Evolutionary conservation across 805 yeast genomes (phyloP).

Genomic region (Babjeviella inositovora): DNA sequence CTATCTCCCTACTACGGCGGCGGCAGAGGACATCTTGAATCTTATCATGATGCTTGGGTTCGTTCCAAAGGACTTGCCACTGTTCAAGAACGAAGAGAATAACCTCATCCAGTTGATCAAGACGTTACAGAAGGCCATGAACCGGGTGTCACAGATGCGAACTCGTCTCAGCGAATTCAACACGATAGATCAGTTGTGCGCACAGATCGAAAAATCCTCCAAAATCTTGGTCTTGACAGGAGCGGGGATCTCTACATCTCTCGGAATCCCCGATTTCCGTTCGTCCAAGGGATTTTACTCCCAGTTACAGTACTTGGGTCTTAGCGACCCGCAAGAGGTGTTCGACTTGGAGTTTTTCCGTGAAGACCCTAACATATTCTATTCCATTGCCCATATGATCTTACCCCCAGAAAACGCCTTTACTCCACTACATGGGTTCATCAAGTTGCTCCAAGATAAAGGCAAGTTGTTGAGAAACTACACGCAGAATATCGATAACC

Average conservation of each 20-base stretch:
- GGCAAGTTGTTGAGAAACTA: conserved; percentile 70
- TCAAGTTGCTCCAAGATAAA: conserved; percentile 56
- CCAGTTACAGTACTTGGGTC: conserved; percentile 46
- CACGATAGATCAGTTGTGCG: conserved; percentile 41
- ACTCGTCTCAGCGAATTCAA: conserved; percentile 33
- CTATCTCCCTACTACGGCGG: conserved; percentile 45
- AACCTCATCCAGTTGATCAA: conserved; percentile 28
- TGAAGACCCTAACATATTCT: conserved; percentile 67
- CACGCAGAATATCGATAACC: conserved; percentile 82
- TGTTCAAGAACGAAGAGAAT: conserved; percentile 16
- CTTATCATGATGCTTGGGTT: conserved; percentile 55
- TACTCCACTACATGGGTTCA: conserved; percentile 74
- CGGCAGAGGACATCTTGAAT: conserved; percentile 35
- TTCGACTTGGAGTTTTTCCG: conserved; percentile 60
- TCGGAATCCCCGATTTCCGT: conserved; percentile 88
- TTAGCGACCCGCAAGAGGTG: conserved; percentile 83
- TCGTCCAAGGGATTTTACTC: conserved; percentile 79
- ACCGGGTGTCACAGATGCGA: conserved; percentile 40
- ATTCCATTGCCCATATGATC: conserved; percentile 74
- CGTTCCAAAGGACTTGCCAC: conserved; percentile 8
- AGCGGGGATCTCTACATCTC: conserved; percentile 82
- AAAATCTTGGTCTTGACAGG: conserved; percentile 72
- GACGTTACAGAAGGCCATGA: conserved; percentile 47
- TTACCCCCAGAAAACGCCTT: conserved; percentile 54
- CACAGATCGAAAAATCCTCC: conserved; percentile 32